Base-by-base conservation (phyloP, 1,139 yeast genomes). In the Scheffersomyces parashehatae region DNA sequence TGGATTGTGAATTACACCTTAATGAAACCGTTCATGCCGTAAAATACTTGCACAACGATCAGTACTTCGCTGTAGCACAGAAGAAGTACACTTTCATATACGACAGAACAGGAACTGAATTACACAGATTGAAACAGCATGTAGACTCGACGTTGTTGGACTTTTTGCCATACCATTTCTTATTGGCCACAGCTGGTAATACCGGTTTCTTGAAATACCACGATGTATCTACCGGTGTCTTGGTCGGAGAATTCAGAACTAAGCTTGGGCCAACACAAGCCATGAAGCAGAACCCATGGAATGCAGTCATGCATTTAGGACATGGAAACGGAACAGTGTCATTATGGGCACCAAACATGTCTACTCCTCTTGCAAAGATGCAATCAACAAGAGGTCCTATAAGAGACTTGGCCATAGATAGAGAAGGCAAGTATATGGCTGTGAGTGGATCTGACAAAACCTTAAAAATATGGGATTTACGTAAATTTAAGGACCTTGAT, bases 51-150 rank as follows among this genome's bases (percentile, higher is more conserved):
- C 97, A 93, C 58, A 89, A 86, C 59, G 96, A 90, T 59, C 97
- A 91, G 65, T 90, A 77, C 64, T 91, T 88, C 68, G 99, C 99
- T 0, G 97, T 85, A 12, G 99, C 99, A 1, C 99, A 95, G 67
- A 91, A 90, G 67, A 91, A 90, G 64, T 88, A 93, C 64, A 88
- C 95, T 1, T 95, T 85, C 61, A 88, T 95, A 36, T 95, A 95
- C 63, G 97, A 93, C 64, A 84, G 85, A 53, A 82, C 83, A 50
- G 99, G 99, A 26, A 77, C 85, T 39, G 99, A 95, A 73, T 71
- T 95, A 48, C 99, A 95, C 65, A 81, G 96, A 58, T 73, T 95
- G 65, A 88, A 87, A 56, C 93, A 88, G 60, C 99, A 93, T 60
- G 75, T 90, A 32, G 99, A 91, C 53, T 85, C 85, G 15, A 88